Evolutionary conservation across 192 early-diverging fungal genomes (phyloP), one percentile per base, ranked within the genome.

Genomic region (Gorgonomyces haynaldii): DNA sequence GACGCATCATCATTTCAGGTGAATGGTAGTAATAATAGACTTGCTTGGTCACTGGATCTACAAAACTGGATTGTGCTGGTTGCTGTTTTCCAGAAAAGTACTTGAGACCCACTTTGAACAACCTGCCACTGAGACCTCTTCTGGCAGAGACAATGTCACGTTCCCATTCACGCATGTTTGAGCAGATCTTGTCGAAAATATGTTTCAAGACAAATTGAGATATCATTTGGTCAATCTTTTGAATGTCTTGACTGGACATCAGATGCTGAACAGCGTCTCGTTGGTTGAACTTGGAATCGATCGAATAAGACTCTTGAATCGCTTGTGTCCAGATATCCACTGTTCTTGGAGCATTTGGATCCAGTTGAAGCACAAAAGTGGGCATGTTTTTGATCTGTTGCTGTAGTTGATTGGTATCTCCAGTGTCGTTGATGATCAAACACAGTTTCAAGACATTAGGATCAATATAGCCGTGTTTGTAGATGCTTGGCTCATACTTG

Each of bases 1-100:
- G 84, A 3, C 93, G 73, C 76, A 97, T 78, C 51, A 89, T 78
- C 7, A 91, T 81, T 57, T 99, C 96, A 1, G 86, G 85, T n/a
- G 91, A 76, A 38, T 72, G 76, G 44, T 66, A 55, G 0, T 66
- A 57, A 40, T 54, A 74, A 22, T 53, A 58, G 29, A 17, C 42
- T n/a, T 16, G 54, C 67, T 35, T 50, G 20, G 6, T 61, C 43
- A 12, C 52, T 44, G 51, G 64, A 31, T 47, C 45, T 0, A 31
- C 17, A 47, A 35, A 47, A 67, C 52, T 0, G 53, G 61, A 21
- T 64, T 72, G 23, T 54, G 55, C 0, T 75, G 45, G 7, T 8
- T 62, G 42, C 1, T 54, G 27, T 26, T 53, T 61, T 22, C 58
- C 65, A 31, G 86, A 86, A 70, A 96, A 89, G 55, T 88, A 89